phyloP scores from a whole-genome alignment of 23 red algal genomes.

The Gracilariopsis chorda region DNA sequence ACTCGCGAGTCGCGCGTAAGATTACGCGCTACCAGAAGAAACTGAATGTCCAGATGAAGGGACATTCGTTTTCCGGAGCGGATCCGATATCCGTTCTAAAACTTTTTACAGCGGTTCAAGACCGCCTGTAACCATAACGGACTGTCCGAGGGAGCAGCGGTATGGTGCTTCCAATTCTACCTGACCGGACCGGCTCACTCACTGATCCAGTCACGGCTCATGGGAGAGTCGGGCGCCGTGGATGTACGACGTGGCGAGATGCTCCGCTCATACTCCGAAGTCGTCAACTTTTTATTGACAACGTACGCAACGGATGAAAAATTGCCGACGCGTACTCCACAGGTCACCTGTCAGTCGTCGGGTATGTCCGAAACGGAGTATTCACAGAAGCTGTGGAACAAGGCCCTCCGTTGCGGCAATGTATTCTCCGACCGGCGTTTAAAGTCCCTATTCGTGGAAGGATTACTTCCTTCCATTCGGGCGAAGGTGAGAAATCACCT shows the following conservation, averaged over 20 bases:
- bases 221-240: neutral
- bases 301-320: conserved; percentile 32
- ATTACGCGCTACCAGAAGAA: neutral
- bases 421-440: neutral
- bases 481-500: neutral
- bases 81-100: conserved; percentile 23
- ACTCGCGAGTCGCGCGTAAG: neutral
- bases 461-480: neutral
- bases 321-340: neutral
- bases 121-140: conserved; percentile 19
- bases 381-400: neutral
- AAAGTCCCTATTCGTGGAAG: neutral
- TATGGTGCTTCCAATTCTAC: conserved; percentile 22
- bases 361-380: neutral
- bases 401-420: neutral
- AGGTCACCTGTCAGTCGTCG: neutral
- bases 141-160: neutral
- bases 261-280: neutral
- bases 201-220: neutral
- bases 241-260: neutral
- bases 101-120: conserved; percentile 1
- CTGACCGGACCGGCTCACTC: neutral
- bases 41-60: conserved; percentile 40
- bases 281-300: neutral
- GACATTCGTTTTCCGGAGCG: neutral